phyloP scores from a whole-genome alignment of 345 rosid genomes.

The Clausena lansium region DNA sequence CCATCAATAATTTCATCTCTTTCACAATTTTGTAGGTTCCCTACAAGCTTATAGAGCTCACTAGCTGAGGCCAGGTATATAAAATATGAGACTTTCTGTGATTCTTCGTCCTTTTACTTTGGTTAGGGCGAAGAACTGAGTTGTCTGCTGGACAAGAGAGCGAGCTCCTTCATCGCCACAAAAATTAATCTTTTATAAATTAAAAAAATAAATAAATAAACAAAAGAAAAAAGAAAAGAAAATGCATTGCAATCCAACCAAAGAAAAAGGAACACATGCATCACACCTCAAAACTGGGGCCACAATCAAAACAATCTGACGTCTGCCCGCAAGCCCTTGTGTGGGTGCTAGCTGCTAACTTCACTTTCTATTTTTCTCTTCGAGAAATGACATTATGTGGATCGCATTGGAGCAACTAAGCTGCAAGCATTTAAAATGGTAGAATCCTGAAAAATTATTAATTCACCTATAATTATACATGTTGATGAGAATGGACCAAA shows the following conservation, averaged over 20 bases:
- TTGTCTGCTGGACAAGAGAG: neutral
- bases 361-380: neutral
- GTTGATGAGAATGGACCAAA: neutral
- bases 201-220: too few relatives aligned
- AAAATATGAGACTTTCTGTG: neutral
- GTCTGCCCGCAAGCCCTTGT: neutral
- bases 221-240: too few relatives aligned
- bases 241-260: neutral
- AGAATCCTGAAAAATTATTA: too few relatives aligned
- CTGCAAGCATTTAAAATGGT: too few relatives aligned
- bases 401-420: neutral
- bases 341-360: neutral
- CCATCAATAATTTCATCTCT: neutral
- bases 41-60: neutral
- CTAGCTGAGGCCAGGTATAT: neutral
- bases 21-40: neutral
- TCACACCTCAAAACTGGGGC: neutral
- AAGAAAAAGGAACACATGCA: neutral
- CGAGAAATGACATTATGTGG: neutral
- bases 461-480: too few relatives aligned
- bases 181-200: too few relatives aligned
- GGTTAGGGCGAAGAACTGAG: neutral
- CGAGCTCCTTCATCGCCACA: neutral
- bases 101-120: neutral
- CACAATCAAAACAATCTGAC: neutral